Evolutionary conservation across 2,329 filamentous ascomycete genomes (phyloP), one percentile per base, ranked within the genome.

Genomic region (Aspergillus pseudotamarii): DNA sequence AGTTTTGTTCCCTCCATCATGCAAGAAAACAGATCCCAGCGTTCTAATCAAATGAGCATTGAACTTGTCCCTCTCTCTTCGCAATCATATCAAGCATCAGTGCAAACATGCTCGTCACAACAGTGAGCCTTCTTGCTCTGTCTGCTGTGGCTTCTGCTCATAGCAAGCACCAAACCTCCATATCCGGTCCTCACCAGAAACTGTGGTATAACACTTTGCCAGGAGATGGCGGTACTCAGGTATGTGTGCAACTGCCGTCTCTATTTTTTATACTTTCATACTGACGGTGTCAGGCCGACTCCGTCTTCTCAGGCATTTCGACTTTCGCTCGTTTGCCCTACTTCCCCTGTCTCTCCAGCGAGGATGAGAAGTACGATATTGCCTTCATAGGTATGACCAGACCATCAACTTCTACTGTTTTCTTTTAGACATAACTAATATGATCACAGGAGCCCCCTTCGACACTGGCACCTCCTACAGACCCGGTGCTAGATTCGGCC

Each of bases 401-500:
- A 30, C 4, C 6, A 1, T 12, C 8, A 9, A 10, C 41, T 21
- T 8, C 51, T 19, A 10, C 14, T 28, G 0, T 36, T 6, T 57
- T 11, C 32, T 36, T 6, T 6, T 0, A 12, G 14, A 30, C 6
- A 12, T 6, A 14, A 30, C 23, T 41, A 16, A 21, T 34, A 12
- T 16, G 53, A 21, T 21, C n/a, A 19, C 66, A 91, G 89, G 90
- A 50, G 91, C 91, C 46, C 92, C 92, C 0, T 95, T 95, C 69
- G 92, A 96, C 75, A 94, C 92, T 0, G 91, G 91, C 58, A 95
- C 91, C 30, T 94, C 91, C 0, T 96, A 96, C 79, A 83, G 92
- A 58, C 92, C 92, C 3, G 92, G 92, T 68, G 92, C 92, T 64
- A 87, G 92, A 41, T 96, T 96, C 70, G 92, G 92, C 0, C 92